Evolutionary conservation across 1,284 basidiomycete species (phyloP).

Genomic region (Gomphus sp.): DNA sequence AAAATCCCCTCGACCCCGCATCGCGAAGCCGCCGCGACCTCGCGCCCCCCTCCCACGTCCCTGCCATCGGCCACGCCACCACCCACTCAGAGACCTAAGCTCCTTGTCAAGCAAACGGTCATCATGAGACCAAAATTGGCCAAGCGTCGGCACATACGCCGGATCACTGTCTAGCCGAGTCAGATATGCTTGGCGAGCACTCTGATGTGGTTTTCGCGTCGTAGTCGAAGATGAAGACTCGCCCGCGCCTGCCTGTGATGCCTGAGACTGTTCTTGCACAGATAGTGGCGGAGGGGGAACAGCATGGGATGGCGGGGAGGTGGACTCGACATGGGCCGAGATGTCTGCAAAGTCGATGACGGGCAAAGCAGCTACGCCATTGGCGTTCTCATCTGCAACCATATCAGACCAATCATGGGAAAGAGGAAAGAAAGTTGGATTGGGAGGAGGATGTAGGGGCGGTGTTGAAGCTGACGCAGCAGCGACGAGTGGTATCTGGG

Average conservation of each 20-base stretch:
- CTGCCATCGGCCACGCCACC: conserved; percentile 76
- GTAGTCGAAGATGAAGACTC: conserved; percentile 14
- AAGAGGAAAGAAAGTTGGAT: background rate
- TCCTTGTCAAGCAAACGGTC: conserved; percentile 73
- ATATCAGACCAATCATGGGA: conserved; percentile 64
- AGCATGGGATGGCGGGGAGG: conserved; percentile 10
- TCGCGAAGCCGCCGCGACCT: conserved; percentile 20
- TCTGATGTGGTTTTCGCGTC: conserved; percentile 39
- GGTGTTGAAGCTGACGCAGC: background rate
- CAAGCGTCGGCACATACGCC: conserved; percentile 77
- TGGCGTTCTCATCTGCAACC: conserved; percentile 60
- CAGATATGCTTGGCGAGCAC: conserved; percentile 68
- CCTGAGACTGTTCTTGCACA: background rate
- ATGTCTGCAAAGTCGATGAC: conserved; percentile 75
- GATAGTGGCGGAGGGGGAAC: conserved; percentile 10
- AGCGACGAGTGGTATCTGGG: background rate
- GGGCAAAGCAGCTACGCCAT: conserved; percentile 52
- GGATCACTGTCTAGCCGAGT: conserved; percentile 72
- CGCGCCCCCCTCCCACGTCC: conserved; percentile 55
- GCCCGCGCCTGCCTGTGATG: conserved; percentile 14
- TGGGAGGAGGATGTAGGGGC: background rate
- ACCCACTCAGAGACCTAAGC: conserved; percentile 63
- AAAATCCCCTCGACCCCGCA: conserved; percentile 37
- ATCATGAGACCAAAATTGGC: conserved; percentile 88
- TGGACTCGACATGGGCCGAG: conserved; percentile 16